Conservation (phyloP, 2,329 filamentous ascomycete genomes). For the Exophiala spinifera region DNA sequence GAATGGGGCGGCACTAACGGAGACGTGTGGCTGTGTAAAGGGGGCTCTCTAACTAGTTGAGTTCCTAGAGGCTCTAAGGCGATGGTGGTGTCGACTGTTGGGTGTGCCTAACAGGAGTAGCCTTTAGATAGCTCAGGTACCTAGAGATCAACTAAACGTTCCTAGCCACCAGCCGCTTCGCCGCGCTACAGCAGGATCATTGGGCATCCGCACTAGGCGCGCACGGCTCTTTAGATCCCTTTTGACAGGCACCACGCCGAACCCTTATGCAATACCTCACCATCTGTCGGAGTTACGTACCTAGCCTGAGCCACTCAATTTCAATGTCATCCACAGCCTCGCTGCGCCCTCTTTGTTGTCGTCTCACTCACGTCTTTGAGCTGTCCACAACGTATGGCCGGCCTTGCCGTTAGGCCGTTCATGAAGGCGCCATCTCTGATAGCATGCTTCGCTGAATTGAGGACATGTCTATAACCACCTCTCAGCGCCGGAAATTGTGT, state of each 20-base stretch:
- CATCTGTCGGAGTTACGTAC: too few relatives aligned
- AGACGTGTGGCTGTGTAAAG: neutral
- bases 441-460: neutral
- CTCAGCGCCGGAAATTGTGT: conserved; percentile 15
- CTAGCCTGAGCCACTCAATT: neutral
- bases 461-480: conserved; percentile 20
- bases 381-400: neutral
- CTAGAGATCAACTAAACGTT: too few relatives aligned
- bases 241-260: too few relatives aligned
- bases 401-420: neutral
- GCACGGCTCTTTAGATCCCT: too few relatives aligned
- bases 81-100: neutral
- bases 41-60: too few relatives aligned
- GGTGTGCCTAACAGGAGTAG: too few relatives aligned
- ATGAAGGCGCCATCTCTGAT: neutral
- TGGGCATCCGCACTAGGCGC: too few relatives aligned
- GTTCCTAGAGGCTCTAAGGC: too few relatives aligned
- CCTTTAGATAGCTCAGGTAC: too few relatives aligned
- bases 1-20: neutral
- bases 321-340: conserved; percentile 2
- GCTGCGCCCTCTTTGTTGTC: conserved; percentile 2
- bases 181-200: neutral
- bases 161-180: too few relatives aligned
- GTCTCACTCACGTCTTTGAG: neutral
- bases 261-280: too few relatives aligned